phyloP scores from a whole-genome alignment of 1,139 yeast species.

The Candida buenavistaensis region DNA sequence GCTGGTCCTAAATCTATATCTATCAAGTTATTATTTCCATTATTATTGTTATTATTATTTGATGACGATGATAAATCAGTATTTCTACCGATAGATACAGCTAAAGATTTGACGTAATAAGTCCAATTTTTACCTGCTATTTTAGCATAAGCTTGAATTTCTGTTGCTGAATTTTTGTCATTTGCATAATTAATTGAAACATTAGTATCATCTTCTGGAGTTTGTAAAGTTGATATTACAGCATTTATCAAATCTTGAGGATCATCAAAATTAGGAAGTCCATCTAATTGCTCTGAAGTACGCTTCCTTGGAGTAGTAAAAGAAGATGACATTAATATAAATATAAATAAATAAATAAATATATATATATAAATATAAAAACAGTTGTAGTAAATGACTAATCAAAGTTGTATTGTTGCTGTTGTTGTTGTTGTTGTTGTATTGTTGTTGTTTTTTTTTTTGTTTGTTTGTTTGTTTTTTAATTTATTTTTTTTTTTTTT shows the following conservation, averaged over 20 bases:
- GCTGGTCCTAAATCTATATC: constrained; percentile 97
- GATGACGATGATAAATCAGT: constrained; percentile 48
- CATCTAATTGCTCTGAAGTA: constrained; percentile 18
- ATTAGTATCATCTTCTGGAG: constrained; percentile 52
- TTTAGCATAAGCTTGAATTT: constrained; percentile 94
- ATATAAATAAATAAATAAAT: not conserved
- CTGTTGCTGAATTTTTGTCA: constrained; percentile 73
- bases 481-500: constrained; percentile 3
- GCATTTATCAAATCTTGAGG: constrained; percentile 55
- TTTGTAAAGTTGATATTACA: constrained; percentile 47
- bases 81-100: constrained; percentile 80
- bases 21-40: too few species aligned
- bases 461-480: constrained; percentile 1
- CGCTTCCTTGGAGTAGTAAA: constrained; percentile 34
- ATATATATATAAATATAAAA: not conserved
- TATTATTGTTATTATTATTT: constrained; percentile 6
- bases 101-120: constrained; percentile 80
- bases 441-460: constrained; percentile 1
- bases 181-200: constrained; percentile 56
- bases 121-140: constrained; percentile 96
- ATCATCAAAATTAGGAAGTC: constrained; percentile 41
- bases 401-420: too few species aligned
- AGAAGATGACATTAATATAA: constrained; percentile 8
- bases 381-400: not conserved
- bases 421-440: not conserved